phyloP scores from a whole-genome alignment of 306 rosid genomes.

The Vigna mungo region DNA sequence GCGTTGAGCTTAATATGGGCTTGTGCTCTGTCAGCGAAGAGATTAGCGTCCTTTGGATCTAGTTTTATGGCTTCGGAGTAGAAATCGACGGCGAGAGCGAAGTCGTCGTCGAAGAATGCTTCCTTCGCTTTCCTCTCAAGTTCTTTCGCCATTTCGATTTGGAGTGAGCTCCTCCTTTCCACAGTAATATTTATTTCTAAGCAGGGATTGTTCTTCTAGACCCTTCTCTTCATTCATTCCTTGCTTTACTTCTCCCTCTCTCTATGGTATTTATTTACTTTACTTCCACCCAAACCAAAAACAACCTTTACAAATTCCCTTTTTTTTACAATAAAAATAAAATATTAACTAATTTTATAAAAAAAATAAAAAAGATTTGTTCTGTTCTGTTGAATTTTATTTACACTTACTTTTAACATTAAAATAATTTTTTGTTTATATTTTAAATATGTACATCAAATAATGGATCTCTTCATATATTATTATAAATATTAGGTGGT shows the following conservation, averaged over 20 bases:
- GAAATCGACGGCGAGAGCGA: slow-evolving; percentile 50
- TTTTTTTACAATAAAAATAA: no score
- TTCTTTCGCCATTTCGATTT: slow-evolving; percentile 46
- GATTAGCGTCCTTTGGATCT: slow-evolving; percentile 52
- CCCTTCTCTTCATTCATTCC: slow-evolving; percentile 5
- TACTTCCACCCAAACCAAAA: not conserved
- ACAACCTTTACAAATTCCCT: no score
- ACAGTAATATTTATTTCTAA: no score
- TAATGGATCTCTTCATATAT: no score
- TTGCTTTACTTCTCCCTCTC: not conserved
- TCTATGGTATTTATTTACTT: no score
- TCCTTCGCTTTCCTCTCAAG: slow-evolving; percentile 64
- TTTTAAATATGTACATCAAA: no score
- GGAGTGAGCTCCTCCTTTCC: not conserved
- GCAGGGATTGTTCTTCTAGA: slow-evolving; percentile 13
- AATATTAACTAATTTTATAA: no score
- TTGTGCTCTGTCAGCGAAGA: slow-evolving; percentile 68
- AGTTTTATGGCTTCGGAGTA: slow-evolving; percentile 54
- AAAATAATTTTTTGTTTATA: no score
- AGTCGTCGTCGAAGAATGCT: slow-evolving; percentile 70
- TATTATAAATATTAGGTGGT: no score
- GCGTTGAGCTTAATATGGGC: slow-evolving; percentile 68
- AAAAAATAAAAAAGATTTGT: no score
- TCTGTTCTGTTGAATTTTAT: no score
- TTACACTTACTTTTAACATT: no score